Base-by-base conservation (phyloP, 176 grass and related monocot genomes). In the Luzula sylvatica region DNA sequence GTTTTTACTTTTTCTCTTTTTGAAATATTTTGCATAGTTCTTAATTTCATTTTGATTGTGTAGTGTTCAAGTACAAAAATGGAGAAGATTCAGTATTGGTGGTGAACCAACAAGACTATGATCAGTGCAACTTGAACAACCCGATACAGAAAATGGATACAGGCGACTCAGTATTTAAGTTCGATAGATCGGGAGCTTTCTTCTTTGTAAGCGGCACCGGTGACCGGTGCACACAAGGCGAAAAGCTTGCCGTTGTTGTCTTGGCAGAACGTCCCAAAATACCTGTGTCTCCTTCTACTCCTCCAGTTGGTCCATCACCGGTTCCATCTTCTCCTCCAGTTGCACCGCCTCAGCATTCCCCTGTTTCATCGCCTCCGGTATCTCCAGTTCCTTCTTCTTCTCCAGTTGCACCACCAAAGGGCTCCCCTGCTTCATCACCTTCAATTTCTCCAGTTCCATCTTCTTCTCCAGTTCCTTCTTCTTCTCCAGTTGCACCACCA, bases 91-190 rank as follows among this genome's bases (percentile, higher is more conserved):
- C 59, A 18, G 59, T 64, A 18, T 64, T 64, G 43, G 59, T 13
- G 13, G 59, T 64, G 42, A 48, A 7, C 9, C 59, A 64, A 44
- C 42, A 64, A 49, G 59, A 64, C 16, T 64, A 17, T 6, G 42
- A 64, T 1, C 42, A 20, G 42, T 64, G 59, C 43, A 64, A 64
- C 43, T 47, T 64, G 25, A 64, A 3, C 59, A 49, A 64, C 23
- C 59, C 59, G 3, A 48, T 64, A 64, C 59, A 64, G 25, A 64
- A 32, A 64, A 64, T 64, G 59, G 43, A 64, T 11, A 49, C 25
- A 0, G 42, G 59, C 3, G 23, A 64, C 43, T 64, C 59, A 4
- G 59, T 64, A 7, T 64, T 64, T 26, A 49, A 30, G 20, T 48
- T 64, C 3, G 26, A 49, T 28, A 38, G 59, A 48, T 64, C 59